Evolutionary conservation across 352 stramenopile species (phyloP), one percentile per base, ranked within the genome.

Genomic region (Sclerospora graminicola): DNA sequence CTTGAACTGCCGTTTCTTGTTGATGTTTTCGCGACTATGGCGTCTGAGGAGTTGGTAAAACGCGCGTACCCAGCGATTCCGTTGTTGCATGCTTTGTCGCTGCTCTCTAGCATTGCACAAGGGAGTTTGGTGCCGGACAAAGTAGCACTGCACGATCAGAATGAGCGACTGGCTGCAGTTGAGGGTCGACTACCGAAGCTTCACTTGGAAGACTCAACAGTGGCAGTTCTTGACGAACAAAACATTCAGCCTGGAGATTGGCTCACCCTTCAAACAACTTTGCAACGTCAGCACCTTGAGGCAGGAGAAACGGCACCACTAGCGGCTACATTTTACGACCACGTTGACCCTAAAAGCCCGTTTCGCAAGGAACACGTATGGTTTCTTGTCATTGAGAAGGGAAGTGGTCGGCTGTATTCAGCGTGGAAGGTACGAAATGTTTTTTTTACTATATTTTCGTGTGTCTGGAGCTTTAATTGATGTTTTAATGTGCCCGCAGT

Each of bases 311-410:
- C 46, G 21, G 74, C 79, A n/a, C 52, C 69, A 3, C 54, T 78
- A 11, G 71, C 76, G 11, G 57, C 68, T 29, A 89, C 76, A 8
- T 60, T 87, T 28, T 88, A 81, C 41, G 79, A 89, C 37, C 61
- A 78, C 20, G 73, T 86, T 4, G 73, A 87, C 41, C 57, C 69
- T 2, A 66, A 60, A 50, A 81, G 51, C 20, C 68, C 68, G 37
- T 89, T 86, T 43, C 71, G 76, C 20, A 83, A 84, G 54, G 79
- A 89, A 33, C 64, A 84, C 29, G 29, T 86, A 18, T 91, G 74
- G 74, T 67, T 87, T 28, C 35, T 87, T 5, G 65, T 87, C 18
- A 55, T 74, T 29, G 74, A 91, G 30, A 82, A 80, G 38, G 55
- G 39, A 15, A 73, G 59, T 21, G 73, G 59, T 3, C 69, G 66